A percentile compares a stretch with the other conserved stretches of the same genome.
Evolutionary conservation across 805 yeast species (phyloP).

Genomic region (Debaryomyces castellii): DNA sequence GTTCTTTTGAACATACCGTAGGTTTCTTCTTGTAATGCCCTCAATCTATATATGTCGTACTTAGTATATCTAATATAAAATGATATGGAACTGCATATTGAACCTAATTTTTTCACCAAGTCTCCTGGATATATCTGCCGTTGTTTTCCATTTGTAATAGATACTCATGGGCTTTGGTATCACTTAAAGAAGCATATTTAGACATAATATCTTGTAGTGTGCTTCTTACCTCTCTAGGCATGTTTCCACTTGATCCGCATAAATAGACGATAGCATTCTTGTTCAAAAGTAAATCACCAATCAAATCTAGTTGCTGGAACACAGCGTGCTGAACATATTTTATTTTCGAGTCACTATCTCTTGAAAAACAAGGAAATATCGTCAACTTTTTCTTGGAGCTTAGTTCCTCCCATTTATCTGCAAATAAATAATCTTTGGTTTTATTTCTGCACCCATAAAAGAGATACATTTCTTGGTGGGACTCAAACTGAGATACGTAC

Average conservation of each 20-base stretch:
- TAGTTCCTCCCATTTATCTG: conserved; percentile 49
- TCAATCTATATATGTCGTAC: neutral
- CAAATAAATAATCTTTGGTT: conserved; percentile 68
- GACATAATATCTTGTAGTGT: conserved; percentile 66
- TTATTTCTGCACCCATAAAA: conserved; percentile 75
- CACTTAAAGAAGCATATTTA: conserved; percentile 41
- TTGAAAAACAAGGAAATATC: conserved; percentile 44
- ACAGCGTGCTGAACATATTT: conserved; percentile 78
- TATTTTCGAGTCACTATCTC: conserved; percentile 40
- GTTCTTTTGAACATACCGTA: neutral
- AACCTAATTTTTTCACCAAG: conserved; percentile 55
- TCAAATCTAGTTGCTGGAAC: conserved; percentile 46
- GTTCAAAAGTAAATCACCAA: conserved; percentile 55
- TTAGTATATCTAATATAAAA: neutral
- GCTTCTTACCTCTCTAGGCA: conserved; percentile 88
- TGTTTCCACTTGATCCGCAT: conserved; percentile 92
- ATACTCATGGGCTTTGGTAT: conserved; percentile 49
- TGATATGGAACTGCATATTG: neutral
- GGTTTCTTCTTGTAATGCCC: neutral
- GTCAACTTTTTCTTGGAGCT: conserved; percentile 31
- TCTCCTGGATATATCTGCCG: conserved; percentile 79
- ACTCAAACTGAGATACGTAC: conserved; percentile 17
- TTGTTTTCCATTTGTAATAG: conserved; percentile 58
- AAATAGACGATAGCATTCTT: conserved; percentile 65
- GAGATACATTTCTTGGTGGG: conserved; percentile 41